These are phyloP conservation scores for Apiospora koreana DNA, from an alignment of 2,329 filamentous ascomycete species.

Conservation along the genomic window DNA sequence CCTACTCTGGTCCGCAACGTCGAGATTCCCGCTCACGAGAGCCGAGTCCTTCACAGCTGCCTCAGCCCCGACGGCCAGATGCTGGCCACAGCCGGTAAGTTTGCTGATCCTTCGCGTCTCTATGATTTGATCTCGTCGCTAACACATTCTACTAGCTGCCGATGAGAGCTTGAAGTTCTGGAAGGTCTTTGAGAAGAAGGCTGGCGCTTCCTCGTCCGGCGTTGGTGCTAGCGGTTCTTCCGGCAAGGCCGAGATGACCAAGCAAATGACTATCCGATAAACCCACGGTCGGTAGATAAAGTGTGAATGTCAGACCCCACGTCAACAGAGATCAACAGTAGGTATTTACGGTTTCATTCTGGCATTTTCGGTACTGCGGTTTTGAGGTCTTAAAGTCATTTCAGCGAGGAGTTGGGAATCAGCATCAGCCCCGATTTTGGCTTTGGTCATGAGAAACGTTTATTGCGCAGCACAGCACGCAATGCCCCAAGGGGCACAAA, in stretches of 20 bases:
- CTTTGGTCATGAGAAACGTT: slow-evolving; percentile 10
- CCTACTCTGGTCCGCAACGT: slow-evolving; percentile 95
- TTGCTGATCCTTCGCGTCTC: not conserved
- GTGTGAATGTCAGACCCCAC: slow-evolving; percentile 13
- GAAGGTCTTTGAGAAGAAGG: slow-evolving; percentile 99
- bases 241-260: slow-evolving; percentile 81
- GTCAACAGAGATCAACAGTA: slow-evolving; percentile 17
- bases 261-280: slow-evolving; percentile 93
- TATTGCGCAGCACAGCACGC: slow-evolving; percentile 5
- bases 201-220: slow-evolving; percentile 67
- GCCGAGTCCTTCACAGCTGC: slow-evolving; percentile 92
- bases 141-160: slow-evolving; percentile 57
- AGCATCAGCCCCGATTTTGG: slow-evolving; percentile 2
- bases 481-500: not conserved
- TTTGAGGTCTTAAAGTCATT: slow-evolving; percentile 14
- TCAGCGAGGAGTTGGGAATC: slow-evolving; percentile 17
- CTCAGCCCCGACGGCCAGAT: slow-evolving; percentile 98
- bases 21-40: slow-evolving; percentile 97
- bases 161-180: slow-evolving; percentile 99
- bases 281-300: not conserved
- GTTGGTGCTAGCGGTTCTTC: slow-evolving; percentile 65
- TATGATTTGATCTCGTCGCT: slow-evolving; percentile 21
- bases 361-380: slow-evolving; percentile 16
- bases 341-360: slow-evolving; percentile 18
- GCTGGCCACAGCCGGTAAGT: slow-evolving; percentile 84